Conservation (phyloP, 2,329 filamentous ascomycete genomes). For the Cytospora paraplurivora region DNA sequence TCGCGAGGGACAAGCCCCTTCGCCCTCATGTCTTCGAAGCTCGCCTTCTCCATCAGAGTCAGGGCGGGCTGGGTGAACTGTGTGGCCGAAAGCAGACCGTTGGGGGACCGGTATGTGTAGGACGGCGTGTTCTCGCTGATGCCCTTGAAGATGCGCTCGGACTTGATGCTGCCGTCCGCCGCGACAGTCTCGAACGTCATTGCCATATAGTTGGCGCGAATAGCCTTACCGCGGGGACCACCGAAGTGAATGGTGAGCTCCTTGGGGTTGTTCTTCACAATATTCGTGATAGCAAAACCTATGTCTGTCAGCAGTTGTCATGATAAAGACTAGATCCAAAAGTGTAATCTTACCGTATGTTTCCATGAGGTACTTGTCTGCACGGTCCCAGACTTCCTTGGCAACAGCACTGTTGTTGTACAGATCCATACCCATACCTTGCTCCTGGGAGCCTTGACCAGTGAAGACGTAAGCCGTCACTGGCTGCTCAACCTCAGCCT, state of each 20-base stretch:
- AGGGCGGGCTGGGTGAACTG: conserved; percentile 98
- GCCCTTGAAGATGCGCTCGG: conserved; percentile 99
- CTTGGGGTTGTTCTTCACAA: conserved; percentile 99
- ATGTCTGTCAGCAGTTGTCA: conserved; percentile 1
- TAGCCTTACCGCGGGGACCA: conserved; percentile 93
- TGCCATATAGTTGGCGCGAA: conserved; percentile 98
- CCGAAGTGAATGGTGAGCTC: conserved; percentile 98
- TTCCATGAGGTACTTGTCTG: conserved; percentile 96
- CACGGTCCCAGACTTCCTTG: conserved; percentile 96
- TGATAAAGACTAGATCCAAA: background rate
- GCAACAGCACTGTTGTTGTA: conserved; percentile 93
- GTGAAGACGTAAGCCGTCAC: conserved; percentile 98
- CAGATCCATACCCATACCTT: conserved; percentile 99
- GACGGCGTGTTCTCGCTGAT: conserved; percentile 90
- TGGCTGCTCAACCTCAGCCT: conserved; percentile 97
- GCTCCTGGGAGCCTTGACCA: conserved; percentile 96
- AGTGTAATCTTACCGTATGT: conserved; percentile 76
- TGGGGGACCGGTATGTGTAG: conserved; percentile 96
- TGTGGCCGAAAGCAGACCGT: conserved; percentile 90
- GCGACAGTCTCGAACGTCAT: conserved; percentile 99
- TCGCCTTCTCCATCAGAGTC: conserved; percentile 99
- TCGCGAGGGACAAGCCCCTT: conserved; percentile 95
- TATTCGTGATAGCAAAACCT: conserved; percentile 97
- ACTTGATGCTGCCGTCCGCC: conserved; percentile 89
- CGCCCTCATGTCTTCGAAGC: conserved; percentile 97